Conservation (phyloP, 345 rosid genomes). For the Euphorbia tirucalli region DNA sequence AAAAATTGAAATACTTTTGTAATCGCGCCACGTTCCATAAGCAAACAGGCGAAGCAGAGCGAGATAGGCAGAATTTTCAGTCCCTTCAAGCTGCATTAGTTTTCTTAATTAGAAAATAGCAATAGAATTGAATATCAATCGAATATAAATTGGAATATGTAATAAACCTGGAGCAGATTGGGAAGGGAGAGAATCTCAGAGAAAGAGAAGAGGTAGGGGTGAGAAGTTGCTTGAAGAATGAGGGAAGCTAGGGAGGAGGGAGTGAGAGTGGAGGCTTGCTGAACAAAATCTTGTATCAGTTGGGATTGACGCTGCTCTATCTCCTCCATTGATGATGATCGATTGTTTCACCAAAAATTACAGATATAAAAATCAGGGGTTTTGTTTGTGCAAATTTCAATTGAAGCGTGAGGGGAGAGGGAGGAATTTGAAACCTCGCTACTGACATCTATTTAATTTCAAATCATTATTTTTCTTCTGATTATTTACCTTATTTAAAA, state of each 20-base stretch:
- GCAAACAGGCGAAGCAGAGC: conserved; percentile 24
- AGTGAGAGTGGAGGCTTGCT: conserved; percentile 30
- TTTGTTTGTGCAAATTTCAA: neutral
- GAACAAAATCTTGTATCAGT: conserved; percentile 33
- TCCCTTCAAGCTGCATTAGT: conserved; percentile 17
- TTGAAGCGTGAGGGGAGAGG: neutral
- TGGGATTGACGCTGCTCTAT: conserved; percentile 42
- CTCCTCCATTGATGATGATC: conserved; percentile 37
- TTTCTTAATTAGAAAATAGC: neutral
- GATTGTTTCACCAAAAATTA: neutral
- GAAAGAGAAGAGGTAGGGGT: conserved; percentile 25
- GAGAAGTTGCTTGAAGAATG: conserved; percentile 20
- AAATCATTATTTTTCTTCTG: no score
- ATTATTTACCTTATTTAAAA: no score
- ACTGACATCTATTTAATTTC: no score
- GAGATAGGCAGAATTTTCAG: conserved; percentile 10
- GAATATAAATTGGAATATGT: neutral
- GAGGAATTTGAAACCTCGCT: no score
- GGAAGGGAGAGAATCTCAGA: conserved; percentile 24
- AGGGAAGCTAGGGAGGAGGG: conserved; percentile 9
- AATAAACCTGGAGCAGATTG: conserved; percentile 13
- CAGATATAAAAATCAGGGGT: neutral
- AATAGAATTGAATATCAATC: neutral
- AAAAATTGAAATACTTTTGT: conserved; percentile 10
- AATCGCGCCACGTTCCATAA: conserved; percentile 19